Evolutionary conservation across 2,329 filamentous ascomycete genomes (phyloP).

Genomic region (Cladosporium sp.): DNA sequence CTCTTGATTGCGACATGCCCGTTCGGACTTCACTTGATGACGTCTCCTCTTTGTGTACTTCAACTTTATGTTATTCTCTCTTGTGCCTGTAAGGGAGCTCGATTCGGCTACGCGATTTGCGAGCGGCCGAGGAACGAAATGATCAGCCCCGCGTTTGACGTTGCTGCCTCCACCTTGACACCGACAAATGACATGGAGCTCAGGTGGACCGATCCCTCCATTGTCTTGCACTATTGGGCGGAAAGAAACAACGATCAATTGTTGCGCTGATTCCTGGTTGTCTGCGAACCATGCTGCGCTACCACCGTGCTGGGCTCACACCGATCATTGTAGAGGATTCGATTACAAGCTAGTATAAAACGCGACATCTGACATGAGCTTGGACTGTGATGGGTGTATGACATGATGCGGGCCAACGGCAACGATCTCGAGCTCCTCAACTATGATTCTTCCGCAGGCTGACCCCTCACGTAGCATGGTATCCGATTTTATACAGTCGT

Average conservation of each 20-base stretch:
- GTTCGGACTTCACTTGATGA: too few relatives aligned
- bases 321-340: too few relatives aligned
- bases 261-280: too few relatives aligned
- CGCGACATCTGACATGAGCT: too few relatives aligned
- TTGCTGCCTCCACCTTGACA: not conserved
- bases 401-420: not conserved
- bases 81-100: not conserved
- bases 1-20: not conserved
- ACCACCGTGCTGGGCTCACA: too few relatives aligned
- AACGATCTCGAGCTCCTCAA: not conserved
- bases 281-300: too few relatives aligned
- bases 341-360: too few relatives aligned
- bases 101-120: not conserved
- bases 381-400: not conserved
- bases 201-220: too few relatives aligned
- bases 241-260: too few relatives aligned
- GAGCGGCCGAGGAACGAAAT: not conserved
- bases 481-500: too few relatives aligned
- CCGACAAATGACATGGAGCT: not conserved
- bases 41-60: not conserved
- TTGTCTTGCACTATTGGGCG: too few relatives aligned
- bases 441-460: not conserved
- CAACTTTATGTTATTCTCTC: not conserved
- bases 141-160: constrained; percentile 2
- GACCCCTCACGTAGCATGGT: too few relatives aligned